Evolutionary conservation across 805 yeast species (phyloP).

Genomic region (Suhomyces emberorum): DNA sequence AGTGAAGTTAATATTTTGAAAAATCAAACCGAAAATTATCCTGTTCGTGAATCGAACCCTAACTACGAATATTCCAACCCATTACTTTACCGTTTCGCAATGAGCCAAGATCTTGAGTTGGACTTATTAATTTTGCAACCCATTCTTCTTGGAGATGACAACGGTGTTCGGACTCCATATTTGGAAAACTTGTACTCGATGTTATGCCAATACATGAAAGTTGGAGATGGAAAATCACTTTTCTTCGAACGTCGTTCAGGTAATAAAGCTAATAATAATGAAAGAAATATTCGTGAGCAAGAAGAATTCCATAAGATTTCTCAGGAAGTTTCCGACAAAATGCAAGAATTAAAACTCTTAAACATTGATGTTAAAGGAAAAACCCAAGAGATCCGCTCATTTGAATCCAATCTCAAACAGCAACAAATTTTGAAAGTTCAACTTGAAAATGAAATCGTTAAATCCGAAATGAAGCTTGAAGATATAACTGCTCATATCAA

Average conservation of each 20-base stretch:
- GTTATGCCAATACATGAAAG: slow-evolving; percentile 57
- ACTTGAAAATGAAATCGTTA: slow-evolving; percentile 19
- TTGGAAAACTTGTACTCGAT: slow-evolving; percentile 82
- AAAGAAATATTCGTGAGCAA: not conserved
- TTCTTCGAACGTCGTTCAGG: slow-evolving; percentile 27
- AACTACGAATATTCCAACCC: slow-evolving; percentile 49
- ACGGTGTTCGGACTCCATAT: slow-evolving; percentile 82
- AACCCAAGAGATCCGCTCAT: slow-evolving; percentile 13
- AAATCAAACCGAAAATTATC: slow-evolving; percentile 49
- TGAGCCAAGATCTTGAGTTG: slow-evolving; percentile 50
- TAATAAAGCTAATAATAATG: not conserved
- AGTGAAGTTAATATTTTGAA: slow-evolving; percentile 58
- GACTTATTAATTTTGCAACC: slow-evolving; percentile 83
- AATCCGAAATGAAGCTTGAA: slow-evolving; percentile 13
- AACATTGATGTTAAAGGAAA: slow-evolving; percentile 17
- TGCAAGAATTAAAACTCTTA: slow-evolving; percentile 17
- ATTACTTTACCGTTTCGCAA: slow-evolving; percentile 64
- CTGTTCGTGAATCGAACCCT: slow-evolving; percentile 24
- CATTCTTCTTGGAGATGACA: slow-evolving; percentile 85
- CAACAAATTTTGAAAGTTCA: slow-evolving; percentile 20
- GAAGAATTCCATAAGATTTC: not conserved
- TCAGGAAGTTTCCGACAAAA: not conserved
- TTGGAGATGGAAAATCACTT: slow-evolving; percentile 35
- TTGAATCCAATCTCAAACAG: slow-evolving; percentile 18
- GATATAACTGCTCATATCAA: slow-evolving; percentile 7